A percentile compares a stretch with the other conserved stretches of the same genome.
phyloP scores from a whole-genome alignment of 1,139 yeast species.

The Suhomyces chickasaworum region DNA sequence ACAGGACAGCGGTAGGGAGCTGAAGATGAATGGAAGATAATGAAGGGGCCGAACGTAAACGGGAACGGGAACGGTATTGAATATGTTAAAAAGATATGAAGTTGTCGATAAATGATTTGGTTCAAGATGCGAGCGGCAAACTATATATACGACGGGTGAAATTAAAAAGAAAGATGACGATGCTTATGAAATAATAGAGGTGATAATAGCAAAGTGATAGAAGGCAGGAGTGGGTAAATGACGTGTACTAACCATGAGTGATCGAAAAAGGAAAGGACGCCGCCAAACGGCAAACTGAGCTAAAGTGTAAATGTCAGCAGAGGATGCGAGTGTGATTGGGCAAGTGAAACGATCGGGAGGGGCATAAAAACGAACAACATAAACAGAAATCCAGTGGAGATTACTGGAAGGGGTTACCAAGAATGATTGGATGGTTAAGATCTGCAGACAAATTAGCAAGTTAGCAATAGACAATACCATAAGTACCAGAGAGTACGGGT shows the following conservation, averaged over 20 bases:
- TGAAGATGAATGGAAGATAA: background rate
- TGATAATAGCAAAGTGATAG: constrained; percentile 15
- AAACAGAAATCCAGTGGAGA: background rate
- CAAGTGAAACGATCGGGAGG: constrained; percentile 3
- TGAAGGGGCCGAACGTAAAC: no score
- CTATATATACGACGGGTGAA: constrained; percentile 12
- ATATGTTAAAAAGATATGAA: background rate
- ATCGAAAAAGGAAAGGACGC: constrained; percentile 3
- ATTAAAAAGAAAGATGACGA: constrained; percentile 16
- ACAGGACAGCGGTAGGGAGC: background rate
- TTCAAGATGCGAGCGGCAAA: constrained; percentile 10
- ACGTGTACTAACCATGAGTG: constrained; percentile 6
- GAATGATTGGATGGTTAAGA: no score
- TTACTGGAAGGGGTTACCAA: no score
- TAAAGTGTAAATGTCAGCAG: constrained; percentile 2
- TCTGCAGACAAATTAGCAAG: no score
- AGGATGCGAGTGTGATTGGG: constrained; percentile 2
- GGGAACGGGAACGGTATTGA: no score
- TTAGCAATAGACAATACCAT: no score
- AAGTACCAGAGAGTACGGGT: no score
- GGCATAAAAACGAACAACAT: background rate
- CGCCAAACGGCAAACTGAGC: constrained; percentile 2
- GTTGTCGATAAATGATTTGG: constrained; percentile 1
- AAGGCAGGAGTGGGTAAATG: constrained; percentile 6
- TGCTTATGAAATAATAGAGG: constrained; percentile 14